Evolutionary conservation across 306 rosid genomes (phyloP).

Genomic region (Ormosia emarginata): DNA sequence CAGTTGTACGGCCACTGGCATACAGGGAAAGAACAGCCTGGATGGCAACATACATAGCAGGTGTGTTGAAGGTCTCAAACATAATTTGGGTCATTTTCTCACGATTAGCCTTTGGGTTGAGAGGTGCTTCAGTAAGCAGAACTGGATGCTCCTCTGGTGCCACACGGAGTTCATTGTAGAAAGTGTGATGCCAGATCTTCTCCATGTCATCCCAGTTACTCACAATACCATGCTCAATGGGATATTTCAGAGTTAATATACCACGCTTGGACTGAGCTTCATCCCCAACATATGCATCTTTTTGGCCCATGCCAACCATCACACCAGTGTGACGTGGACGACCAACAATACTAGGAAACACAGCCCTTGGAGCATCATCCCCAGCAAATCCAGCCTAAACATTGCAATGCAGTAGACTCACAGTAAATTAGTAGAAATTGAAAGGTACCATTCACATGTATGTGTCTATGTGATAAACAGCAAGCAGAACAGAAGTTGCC

Average conservation of each 20-base stretch:
- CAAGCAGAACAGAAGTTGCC: background rate
- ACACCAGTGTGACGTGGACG: conserved; percentile 96
- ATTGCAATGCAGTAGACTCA: background rate
- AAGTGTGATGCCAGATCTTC: conserved; percentile 92
- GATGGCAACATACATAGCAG: conserved; percentile 91
- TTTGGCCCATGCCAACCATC: conserved; percentile 97
- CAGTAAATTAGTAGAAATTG: background rate
- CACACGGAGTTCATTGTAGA: conserved; percentile 89
- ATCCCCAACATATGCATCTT: conserved; percentile 93
- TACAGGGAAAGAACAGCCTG: conserved; percentile 90
- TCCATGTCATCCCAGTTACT: conserved; percentile 97
- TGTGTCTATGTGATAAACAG: background rate
- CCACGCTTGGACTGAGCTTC: conserved; percentile 94
- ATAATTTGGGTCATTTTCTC: conserved; percentile 94
- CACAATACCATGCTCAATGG: conserved; percentile 90
- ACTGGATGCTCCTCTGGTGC: conserved; percentile 94
- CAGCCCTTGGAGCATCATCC: conserved; percentile 98
- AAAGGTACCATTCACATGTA: background rate
- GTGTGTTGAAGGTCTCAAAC: conserved; percentile 92
- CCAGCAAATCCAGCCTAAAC: conserved; percentile 94
- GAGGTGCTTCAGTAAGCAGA: conserved; percentile 94
- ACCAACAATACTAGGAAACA: conserved; percentile 92
- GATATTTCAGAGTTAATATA: conserved; percentile 77
- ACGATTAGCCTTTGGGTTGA: conserved; percentile 93
- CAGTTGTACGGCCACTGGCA: conserved; percentile 92